Evolutionary conservation across 2,329 filamentous ascomycete genomes (phyloP).

Genomic region (Botrytis hyacinthi): DNA sequence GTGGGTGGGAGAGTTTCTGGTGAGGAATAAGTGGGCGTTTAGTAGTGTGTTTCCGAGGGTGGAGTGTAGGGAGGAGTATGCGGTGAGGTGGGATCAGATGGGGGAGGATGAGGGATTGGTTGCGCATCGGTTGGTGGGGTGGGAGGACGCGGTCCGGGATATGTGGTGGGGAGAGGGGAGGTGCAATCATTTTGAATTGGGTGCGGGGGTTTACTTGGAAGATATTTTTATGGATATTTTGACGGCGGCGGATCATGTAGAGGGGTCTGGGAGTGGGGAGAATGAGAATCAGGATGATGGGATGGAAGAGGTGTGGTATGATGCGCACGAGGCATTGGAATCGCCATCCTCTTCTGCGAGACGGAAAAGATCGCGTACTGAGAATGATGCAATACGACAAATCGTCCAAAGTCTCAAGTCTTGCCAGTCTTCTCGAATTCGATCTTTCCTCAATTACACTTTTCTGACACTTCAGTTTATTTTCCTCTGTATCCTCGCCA

Average conservation of each 20-base stretch:
- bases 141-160: constrained; percentile 11
- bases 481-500: neutral
- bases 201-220: neutral
- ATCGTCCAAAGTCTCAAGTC: neutral
- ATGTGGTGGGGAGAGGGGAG: constrained; percentile 11
- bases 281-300: neutral
- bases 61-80: constrained; percentile 14
- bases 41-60: constrained; percentile 14
- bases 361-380: neutral
- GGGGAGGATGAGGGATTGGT: constrained; percentile 8
- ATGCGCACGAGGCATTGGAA: neutral
- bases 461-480: constrained; percentile 8
- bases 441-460: constrained; percentile 6
- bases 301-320: neutral
- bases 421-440: neutral
- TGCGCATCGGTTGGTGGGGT: constrained; percentile 9
- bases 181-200: constrained; percentile 16
- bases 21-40: constrained; percentile 1
- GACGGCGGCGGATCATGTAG: constrained; percentile 1
- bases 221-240: constrained; percentile 14
- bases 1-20: constrained; percentile 18
- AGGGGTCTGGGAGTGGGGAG: neutral
- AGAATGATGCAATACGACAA: constrained; percentile 1
- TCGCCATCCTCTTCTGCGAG: neutral
- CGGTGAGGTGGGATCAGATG: constrained; percentile 16